phyloP scores from a whole-genome alignment of 108 stramenopile genomes.

The Cyclostephanos invisitatus region DNA sequence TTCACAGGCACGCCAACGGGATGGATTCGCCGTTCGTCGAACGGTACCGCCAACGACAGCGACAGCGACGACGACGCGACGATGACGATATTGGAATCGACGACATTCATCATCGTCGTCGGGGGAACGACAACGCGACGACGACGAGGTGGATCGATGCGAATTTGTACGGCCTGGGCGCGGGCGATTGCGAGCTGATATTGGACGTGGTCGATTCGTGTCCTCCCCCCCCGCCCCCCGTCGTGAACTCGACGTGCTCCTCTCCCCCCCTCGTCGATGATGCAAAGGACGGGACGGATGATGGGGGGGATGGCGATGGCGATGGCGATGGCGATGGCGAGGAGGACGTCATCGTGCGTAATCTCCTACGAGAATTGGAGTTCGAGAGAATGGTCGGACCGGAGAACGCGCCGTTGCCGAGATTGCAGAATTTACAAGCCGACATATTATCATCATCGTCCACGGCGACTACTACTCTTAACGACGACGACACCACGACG shows the following conservation, averaged over 20 bases:
- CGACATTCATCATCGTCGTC: slow-evolving; percentile 1
- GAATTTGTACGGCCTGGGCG: slow-evolving; percentile 66
- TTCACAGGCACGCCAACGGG: slow-evolving; percentile 60
- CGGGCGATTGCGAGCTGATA: slow-evolving; percentile 76
- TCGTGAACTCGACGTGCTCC: too few species aligned
- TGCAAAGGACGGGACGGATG: neutral
- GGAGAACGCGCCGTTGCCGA: slow-evolving; percentile 57
- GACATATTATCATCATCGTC: slow-evolving; percentile 34
- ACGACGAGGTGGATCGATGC: too few species aligned
- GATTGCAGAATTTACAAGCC: slow-evolving; percentile 79
- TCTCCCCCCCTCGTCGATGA: neutral
- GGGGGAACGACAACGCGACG: neutral
- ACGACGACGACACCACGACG: neutral
- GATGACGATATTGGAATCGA: slow-evolving; percentile 6
- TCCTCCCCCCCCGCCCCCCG: too few species aligned
- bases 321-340: neutral
- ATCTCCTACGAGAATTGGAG: slow-evolving; percentile 54
- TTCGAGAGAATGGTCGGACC: slow-evolving; percentile 78
- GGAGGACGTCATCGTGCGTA: slow-evolving; percentile 23
- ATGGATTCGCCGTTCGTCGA: slow-evolving; percentile 40
- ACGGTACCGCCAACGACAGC: slow-evolving; percentile 9
- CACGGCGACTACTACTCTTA: too few species aligned
- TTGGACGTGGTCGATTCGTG: slow-evolving; percentile 58
- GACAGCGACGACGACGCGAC: slow-evolving; percentile 2
- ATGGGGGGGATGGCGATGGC: neutral